Conservation (phyloP, 345 rosid species). For the Pistacia vera region DNA sequence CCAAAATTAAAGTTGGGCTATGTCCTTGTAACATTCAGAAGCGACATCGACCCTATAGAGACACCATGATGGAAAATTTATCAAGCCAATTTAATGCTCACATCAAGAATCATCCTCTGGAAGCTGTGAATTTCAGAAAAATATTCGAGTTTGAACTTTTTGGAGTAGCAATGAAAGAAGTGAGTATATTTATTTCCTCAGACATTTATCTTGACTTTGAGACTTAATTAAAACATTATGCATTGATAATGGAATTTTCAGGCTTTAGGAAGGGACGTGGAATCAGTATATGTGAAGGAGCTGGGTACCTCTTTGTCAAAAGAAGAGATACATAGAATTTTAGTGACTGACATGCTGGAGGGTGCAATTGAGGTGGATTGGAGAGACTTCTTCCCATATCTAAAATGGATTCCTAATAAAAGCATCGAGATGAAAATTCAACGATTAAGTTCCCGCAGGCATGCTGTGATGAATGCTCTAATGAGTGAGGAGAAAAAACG, state of each 20-base stretch:
- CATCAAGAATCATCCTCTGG: conserved; percentile 31
- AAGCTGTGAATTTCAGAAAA: conserved; percentile 69
- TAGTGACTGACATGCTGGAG: conserved; percentile 77
- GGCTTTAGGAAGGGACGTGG: conserved; percentile 68
- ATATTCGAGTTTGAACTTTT: conserved; percentile 79
- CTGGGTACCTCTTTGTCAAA: conserved; percentile 58
- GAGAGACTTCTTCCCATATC: conserved; percentile 94
- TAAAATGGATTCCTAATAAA: conserved; percentile 78
- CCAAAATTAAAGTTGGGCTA: neutral
- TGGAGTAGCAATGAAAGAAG: conserved; percentile 68
- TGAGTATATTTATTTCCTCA: conserved; percentile 30
- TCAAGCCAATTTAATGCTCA: conserved; percentile 42
- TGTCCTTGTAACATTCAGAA: conserved; percentile 39
- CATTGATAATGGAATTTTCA: conserved; percentile 19
- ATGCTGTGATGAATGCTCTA: conserved; percentile 68
- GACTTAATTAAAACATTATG: neutral
- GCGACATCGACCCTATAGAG: conserved; percentile 59
- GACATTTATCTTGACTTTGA: neutral
- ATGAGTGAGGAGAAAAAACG: conserved; percentile 48
- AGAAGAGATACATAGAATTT: conserved; percentile 49
- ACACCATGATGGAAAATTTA: conserved; percentile 56
- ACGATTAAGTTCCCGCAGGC: conserved; percentile 47
- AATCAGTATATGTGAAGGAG: conserved; percentile 69
- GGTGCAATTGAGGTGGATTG: conserved; percentile 89
- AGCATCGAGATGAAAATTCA: conserved; percentile 54